Conservation (phyloP, 2,329 filamentous ascomycete genomes). For the Lasiodiplodia citricola region DNA sequence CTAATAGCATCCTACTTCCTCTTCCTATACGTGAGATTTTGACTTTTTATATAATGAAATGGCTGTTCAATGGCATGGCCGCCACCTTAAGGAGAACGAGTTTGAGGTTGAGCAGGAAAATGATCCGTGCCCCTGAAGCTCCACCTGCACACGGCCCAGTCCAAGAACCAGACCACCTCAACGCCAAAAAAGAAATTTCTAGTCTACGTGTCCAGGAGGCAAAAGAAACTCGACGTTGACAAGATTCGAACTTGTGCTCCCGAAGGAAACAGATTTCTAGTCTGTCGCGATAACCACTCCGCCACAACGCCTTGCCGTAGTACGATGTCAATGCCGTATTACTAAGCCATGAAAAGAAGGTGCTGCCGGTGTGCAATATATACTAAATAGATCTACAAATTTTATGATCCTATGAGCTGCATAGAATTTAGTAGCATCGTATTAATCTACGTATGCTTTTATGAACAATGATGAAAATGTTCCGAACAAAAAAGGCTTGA, state of each 20-base stretch:
- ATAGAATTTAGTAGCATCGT: too few species aligned
- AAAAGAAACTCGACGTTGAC: not conserved
- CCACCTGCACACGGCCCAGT: not conserved
- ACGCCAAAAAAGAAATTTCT: not conserved
- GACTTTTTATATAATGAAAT: not conserved
- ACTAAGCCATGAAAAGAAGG: not conserved
- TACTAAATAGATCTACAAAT: not conserved
- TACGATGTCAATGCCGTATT: not conserved
- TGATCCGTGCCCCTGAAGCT: not conserved
- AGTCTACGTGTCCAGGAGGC: not conserved
- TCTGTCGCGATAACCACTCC: not conserved
- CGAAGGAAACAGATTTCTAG: not conserved
- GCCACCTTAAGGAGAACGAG: not conserved
- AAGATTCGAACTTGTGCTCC: not conserved
- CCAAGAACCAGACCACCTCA: not conserved
- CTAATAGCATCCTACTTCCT: not conserved
- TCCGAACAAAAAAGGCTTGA: not conserved
- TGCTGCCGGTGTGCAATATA: accelerated
- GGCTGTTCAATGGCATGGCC: not conserved
- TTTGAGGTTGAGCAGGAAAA: not conserved
- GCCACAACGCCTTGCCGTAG: not conserved
- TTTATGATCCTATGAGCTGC: too few species aligned
- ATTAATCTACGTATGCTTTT: too few species aligned
- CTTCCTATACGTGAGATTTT: not conserved
- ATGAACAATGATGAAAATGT: not conserved